phyloP scores from a whole-genome alignment of 2,329 filamentous ascomycete genomes.

The Didymella keratinophila region DNA sequence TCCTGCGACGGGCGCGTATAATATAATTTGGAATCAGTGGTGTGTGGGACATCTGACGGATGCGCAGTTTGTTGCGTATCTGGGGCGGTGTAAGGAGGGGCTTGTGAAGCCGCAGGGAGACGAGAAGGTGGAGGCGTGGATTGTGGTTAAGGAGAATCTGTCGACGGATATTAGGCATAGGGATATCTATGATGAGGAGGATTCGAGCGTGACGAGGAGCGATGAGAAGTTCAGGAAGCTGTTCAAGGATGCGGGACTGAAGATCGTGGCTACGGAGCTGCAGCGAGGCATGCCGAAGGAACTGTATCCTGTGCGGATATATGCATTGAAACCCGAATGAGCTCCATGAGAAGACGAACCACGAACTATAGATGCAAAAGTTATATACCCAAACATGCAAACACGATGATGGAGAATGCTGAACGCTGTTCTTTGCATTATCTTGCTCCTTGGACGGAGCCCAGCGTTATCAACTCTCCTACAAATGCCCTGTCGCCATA shows the following conservation, averaged over 20 bases:
- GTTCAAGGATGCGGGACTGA: conserved; percentile 74
- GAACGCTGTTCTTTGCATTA: not conserved
- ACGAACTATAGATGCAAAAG: not conserved
- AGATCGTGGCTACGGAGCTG: conserved; percentile 55
- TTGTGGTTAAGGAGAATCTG: conserved; percentile 85
- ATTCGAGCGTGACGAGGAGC: conserved; percentile 79
- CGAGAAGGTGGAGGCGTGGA: conserved; percentile 57
- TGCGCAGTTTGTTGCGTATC: conserved; percentile 71
- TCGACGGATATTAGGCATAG: conserved; percentile 59
- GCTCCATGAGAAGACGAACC: not conserved
- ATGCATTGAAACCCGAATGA: conserved; percentile 71
- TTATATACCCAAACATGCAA: conserved; percentile 17
- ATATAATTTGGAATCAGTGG: conserved; percentile 91
- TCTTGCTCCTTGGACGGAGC: not conserved
- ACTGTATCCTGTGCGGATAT: conserved; percentile 78
- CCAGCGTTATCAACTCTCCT: not conserved
- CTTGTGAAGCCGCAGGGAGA: conserved; percentile 48
- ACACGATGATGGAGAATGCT: conserved; percentile 1
- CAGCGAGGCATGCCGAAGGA: conserved; percentile 70
- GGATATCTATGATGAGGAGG: conserved; percentile 77
- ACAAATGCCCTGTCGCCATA: conserved; percentile 30
- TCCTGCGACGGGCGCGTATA: conserved; percentile 63
- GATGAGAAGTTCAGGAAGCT: conserved; percentile 75
- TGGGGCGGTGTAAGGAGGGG: conserved; percentile 66
- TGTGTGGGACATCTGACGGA: conserved; percentile 85